Base-by-base conservation (phyloP, 1,284 basidiomycete species). In the Inonotus hispidus region DNA sequence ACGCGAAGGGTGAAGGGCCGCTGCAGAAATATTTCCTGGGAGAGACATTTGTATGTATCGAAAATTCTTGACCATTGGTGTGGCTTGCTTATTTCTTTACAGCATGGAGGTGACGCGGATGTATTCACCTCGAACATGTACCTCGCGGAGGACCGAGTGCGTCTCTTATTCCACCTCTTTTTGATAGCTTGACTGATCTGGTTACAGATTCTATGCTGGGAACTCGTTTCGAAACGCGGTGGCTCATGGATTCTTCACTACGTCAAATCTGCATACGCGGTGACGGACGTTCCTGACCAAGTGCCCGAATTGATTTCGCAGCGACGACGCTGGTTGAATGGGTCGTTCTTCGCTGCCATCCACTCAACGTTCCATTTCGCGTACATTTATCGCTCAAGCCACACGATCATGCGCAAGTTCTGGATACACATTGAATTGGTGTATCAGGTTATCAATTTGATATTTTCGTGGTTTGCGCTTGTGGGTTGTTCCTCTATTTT, bases 111-210 rank as follows among this genome's bases (percentile, higher is more conserved):
- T 1, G 90, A 85, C 11, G 90, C 92, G 0, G 92, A 92, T 69
- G 93, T 94, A 67, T 94, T 94, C 73, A 93, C 92, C 3, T 92
- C 92, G 39, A 96, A 96, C 72, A 96, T 97, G 94, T 97, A 95
- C 71, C 83, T 96, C 14, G 93, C 93, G 10, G 93, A 95, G 72
- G 92, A 92, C 78, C 83, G 88, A 65, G 85, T 88, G 68, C 65
- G 84, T 75, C 43, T 39, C 41, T 27, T 25, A 32, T 19, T 38
- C 27, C 21, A 53, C 25, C 14, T 37, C 49, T 38, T 38, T 58
- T 14, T 52, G 29, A 47, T 53, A 29, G 32, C 56, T 10, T 43
- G 16, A 7, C 60, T 52, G 39, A 59, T 64, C 19, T 66, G 46
- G 8, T 69, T 72, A 41, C 67, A 84, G 80, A 95, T 96, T 66